phyloP scores from a whole-genome alignment of 441 rosid genomes.

The Kokia cookei region DNA sequence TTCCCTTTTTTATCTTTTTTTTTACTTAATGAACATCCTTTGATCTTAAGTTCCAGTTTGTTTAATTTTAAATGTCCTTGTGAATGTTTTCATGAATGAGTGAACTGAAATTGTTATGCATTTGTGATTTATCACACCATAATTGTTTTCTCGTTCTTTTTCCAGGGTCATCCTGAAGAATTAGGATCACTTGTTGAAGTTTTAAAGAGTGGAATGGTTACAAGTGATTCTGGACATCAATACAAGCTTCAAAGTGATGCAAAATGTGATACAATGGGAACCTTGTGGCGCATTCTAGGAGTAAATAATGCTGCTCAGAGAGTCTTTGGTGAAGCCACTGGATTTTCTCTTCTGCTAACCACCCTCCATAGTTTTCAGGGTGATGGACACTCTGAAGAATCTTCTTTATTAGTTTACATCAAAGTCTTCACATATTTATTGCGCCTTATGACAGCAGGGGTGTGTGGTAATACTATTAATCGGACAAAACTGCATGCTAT shows the following conservation, averaged over 20 bases:
- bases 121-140: background rate
- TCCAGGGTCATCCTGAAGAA: conserved; percentile 92
- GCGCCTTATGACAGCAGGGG: conserved; percentile 95
- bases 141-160: background rate
- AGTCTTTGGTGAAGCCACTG: conserved; percentile 97
- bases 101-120: background rate
- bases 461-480: conserved; percentile 72
- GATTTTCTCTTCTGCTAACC: conserved; percentile 97
- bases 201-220: conserved; percentile 99
- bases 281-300: conserved; percentile 97
- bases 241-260: conserved; percentile 90
- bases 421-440: conserved; percentile 83
- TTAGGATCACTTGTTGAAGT: conserved; percentile 88
- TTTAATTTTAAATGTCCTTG: background rate
- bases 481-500: conserved; percentile 83
- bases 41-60: background rate
- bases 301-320: conserved; percentile 80
- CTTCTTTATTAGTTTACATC: conserved; percentile 44
- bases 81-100: background rate
- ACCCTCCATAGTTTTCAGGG: conserved; percentile 90
- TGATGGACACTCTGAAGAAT: conserved; percentile 52
- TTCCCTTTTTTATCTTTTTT: background rate
- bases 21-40: background rate
- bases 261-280: conserved; percentile 96
- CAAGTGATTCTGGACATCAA: conserved; percentile 86